These are phyloP conservation scores for Mortierella hygrophila DNA, from an alignment of 192 early-diverging fungal genomes.

Conservation along the genomic window DNA sequence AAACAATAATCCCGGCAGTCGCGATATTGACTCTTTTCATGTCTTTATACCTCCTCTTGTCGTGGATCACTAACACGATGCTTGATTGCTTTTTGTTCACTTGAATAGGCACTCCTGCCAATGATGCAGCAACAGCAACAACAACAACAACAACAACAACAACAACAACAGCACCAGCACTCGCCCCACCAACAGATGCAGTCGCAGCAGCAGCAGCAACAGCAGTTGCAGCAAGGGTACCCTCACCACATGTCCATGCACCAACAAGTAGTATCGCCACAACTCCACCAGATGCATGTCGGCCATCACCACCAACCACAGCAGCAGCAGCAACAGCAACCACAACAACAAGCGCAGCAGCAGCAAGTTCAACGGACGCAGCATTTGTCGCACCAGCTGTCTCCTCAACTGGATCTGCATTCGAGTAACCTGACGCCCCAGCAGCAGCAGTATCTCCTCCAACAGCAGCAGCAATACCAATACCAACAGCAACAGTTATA, in stretches of 20 bases:
- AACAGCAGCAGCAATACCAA: conserved; percentile 34
- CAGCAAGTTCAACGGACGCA: conserved; percentile 28
- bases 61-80: background rate
- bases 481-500: conserved; percentile 36
- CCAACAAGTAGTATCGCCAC: conserved; percentile 33
- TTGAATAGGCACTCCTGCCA: conserved; percentile 31
- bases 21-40: too few relatives aligned
- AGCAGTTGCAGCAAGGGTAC: conserved; percentile 39
- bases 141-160: conserved; percentile 45
- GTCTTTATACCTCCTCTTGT: too few relatives aligned
- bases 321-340: conserved; percentile 19
- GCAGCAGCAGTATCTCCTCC: conserved; percentile 35
- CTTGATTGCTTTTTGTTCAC: background rate
- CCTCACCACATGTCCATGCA: conserved; percentile 40
- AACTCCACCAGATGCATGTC: conserved; percentile 32
- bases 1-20: background rate
- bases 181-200: conserved; percentile 20
- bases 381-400: conserved; percentile 40
- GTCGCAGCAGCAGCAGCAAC: conserved; percentile 20
- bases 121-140: conserved; percentile 23
- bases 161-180: conserved; percentile 45
- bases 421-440: conserved; percentile 33
- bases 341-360: conserved; percentile 18
- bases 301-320: conserved; percentile 17
- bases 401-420: conserved; percentile 35